These are phyloP conservation scores for Wickerhamiella brachini DNA, from an alignment of 805 yeast genomes.

Conservation along the genomic window DNA sequence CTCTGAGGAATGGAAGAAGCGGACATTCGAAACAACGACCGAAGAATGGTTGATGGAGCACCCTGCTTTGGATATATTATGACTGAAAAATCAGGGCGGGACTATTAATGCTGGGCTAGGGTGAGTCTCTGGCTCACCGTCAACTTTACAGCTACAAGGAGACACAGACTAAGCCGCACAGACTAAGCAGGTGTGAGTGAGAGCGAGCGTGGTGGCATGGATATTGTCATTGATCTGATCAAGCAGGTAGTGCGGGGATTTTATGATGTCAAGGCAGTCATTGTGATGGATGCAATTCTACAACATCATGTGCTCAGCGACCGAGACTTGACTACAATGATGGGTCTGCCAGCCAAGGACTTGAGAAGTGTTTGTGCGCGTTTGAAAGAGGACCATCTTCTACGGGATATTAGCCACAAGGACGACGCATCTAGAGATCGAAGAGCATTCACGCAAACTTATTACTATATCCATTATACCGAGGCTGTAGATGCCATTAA, in stretches of 20 bases:
- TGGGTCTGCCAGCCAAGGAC: conserved; percentile 78
- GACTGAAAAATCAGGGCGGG: not conserved
- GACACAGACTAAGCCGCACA: too few relatives aligned
- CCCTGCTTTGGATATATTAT: not conserved
- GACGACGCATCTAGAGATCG: conserved; percentile 44
- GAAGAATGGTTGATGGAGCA: not conserved
- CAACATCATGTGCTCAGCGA: conserved; percentile 84
- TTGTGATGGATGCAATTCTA: conserved; percentile 74
- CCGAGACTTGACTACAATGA: conserved; percentile 70
- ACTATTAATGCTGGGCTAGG: not conserved
- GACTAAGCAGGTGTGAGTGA: too few relatives aligned
- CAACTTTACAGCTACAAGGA: too few relatives aligned
- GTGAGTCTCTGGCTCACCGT: not conserved
- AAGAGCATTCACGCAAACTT: conserved; percentile 60
- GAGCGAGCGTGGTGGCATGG: too few relatives aligned
- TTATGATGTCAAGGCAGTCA: conserved; percentile 69
- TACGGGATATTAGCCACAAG: conserved; percentile 29
- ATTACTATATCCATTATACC: conserved; percentile 76
- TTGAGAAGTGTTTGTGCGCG: conserved; percentile 69
- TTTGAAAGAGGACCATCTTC: conserved; percentile 69
- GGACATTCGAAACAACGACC: not conserved
- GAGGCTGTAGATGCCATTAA: conserved; percentile 92
- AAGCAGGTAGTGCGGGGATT: conserved; percentile 78
- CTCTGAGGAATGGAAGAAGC: not conserved
- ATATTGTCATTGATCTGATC: conserved; percentile 38